Evolutionary conservation across 352 stramenopile genomes (phyloP).

Genomic region (Phytophthora kernoviae): DNA sequence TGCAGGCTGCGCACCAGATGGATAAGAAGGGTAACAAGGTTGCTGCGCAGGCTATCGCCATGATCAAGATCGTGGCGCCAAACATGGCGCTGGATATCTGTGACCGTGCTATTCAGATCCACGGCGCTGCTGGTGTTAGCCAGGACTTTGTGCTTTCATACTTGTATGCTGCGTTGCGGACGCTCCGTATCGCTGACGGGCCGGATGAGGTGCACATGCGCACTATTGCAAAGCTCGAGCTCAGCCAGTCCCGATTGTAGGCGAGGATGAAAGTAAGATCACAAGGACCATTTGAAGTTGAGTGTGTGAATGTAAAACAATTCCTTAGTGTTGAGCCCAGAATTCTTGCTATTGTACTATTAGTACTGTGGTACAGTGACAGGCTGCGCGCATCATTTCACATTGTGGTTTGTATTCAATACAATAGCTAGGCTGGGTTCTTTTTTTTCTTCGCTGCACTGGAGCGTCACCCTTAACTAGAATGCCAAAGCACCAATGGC

Average conservation of each 20-base stretch:
- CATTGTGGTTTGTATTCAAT: background rate
- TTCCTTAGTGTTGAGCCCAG: background rate
- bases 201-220: slow-evolving; percentile 97
- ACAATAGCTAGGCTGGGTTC: background rate
- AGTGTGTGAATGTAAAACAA: slow-evolving; percentile 20
- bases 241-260: slow-evolving; percentile 64
- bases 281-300: slow-evolving; percentile 2
- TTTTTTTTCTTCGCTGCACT: background rate
- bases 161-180: slow-evolving; percentile 90
- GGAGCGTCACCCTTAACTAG: background rate
- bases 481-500: background rate
- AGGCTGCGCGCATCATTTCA: background rate
- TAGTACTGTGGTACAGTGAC: background rate
- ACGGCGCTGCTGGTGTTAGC: slow-evolving; percentile 83
- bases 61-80: slow-evolving; percentile 97
- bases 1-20: slow-evolving; percentile 91
- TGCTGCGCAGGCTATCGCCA: slow-evolving; percentile 92
- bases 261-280: background rate
- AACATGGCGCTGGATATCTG: slow-evolving; percentile 88
- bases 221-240: slow-evolving; percentile 94
- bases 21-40: slow-evolving; percentile 85
- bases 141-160: slow-evolving; percentile 94
- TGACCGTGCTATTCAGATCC: slow-evolving; percentile 91
- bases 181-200: slow-evolving; percentile 95
- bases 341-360: background rate